Evolutionary conservation across 2,329 filamentous ascomycete species (phyloP).

Genomic region (Pseudogymnoascus sp.): DNA sequence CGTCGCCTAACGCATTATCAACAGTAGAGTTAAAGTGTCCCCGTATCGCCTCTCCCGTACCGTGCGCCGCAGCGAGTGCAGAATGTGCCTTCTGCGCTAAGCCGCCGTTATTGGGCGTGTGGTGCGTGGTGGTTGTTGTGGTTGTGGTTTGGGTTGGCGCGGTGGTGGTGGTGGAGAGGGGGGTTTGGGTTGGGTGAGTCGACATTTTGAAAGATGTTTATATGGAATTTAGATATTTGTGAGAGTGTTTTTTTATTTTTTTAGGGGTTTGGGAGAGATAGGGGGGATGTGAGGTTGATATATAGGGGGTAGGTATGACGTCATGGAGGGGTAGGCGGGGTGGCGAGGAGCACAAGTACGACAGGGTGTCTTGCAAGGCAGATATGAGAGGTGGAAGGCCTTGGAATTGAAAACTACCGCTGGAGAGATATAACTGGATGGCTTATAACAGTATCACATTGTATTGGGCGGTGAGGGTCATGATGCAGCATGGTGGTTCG

Average conservation of each 20-base stretch:
- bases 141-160: background rate
- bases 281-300: background rate
- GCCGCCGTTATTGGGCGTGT: background rate
- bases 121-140: background rate
- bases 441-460: background rate
- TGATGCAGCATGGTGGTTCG: background rate
- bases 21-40: conserved; percentile 16
- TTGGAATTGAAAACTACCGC: background rate
- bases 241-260: background rate
- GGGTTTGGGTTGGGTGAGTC: background rate
- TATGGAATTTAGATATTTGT: background rate
- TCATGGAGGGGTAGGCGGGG: background rate
- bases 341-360: background rate
- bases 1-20: conserved; percentile 15
- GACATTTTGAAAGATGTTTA: background rate
- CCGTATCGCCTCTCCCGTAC: conserved; percentile 16
- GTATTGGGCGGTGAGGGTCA: background rate
- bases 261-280: background rate
- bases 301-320: background rate
- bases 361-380: background rate
- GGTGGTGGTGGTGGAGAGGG: background rate
- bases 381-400: background rate
- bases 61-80: conserved; percentile 14
- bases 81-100: background rate
- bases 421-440: background rate